Percentiles rank a stretch among this genome's conserved stretches.
Conservation (phyloP, 78 protist species). For the Dictyostelium intermedium region DNA sequence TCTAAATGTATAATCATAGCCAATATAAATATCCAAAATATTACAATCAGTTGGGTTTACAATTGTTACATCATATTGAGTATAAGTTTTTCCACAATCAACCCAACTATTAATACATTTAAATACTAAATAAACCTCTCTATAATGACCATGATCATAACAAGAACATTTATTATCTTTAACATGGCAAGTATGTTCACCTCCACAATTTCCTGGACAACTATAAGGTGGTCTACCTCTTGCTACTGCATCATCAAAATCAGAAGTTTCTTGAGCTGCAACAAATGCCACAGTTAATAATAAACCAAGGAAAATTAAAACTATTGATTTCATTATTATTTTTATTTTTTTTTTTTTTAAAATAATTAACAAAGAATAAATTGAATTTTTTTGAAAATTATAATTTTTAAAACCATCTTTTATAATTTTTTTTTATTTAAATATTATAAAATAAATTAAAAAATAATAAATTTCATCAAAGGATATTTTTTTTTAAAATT, state of each 20-base stretch:
- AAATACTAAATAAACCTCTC: neutral
- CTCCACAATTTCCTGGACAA: neutral
- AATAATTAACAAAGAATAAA: too few relatives aligned
- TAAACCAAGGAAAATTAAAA: neutral
- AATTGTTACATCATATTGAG: constrained; percentile 22
- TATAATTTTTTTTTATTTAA: too few relatives aligned
- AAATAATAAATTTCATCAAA: too few relatives aligned
- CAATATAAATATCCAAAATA: constrained; percentile 8
- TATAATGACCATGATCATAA: neutral
- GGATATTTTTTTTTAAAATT: too few relatives aligned
- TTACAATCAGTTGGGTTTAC: neutral
- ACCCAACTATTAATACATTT: neutral
- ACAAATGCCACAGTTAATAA: neutral
- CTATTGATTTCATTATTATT: neutral
- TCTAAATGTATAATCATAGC: neutral
- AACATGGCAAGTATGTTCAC: neutral
- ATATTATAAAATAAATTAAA: too few relatives aligned
- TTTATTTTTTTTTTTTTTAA: too few relatives aligned
- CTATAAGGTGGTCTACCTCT: neutral
- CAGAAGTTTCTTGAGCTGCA: neutral
- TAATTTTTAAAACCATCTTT: too few relatives aligned
- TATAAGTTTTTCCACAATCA: neutral
- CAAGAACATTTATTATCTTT: neutral
- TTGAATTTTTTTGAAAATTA: too few relatives aligned
- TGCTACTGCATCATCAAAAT: neutral